Evolutionary conservation across 352 stramenopile genomes (phyloP).

Genomic region (Phytophthora foliorum): DNA sequence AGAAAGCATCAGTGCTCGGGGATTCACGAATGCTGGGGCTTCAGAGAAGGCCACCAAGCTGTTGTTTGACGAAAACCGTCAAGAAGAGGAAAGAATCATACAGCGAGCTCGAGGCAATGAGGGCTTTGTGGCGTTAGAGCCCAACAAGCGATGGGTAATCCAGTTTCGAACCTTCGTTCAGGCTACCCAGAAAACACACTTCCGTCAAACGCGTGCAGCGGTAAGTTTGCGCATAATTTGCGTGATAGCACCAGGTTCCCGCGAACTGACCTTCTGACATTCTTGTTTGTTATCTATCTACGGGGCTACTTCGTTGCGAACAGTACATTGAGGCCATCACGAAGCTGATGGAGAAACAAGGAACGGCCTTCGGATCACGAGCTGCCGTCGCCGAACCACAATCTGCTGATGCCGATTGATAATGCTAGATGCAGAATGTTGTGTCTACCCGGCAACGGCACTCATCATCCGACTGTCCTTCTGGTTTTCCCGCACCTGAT

Average conservation of each 20-base stretch:
- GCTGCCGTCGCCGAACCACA: conserved; percentile 30
- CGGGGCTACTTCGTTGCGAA: background rate
- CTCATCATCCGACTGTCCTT: conserved; percentile 27
- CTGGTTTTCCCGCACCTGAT: conserved; percentile 49
- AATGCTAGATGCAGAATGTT: background rate
- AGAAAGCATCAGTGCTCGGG: conserved; percentile 23
- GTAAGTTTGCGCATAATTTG: conserved; percentile 32
- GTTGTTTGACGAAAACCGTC: conserved; percentile 58
- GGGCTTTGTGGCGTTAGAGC: conserved; percentile 54
- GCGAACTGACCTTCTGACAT: conserved; percentile 12
- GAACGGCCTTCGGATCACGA: conserved; percentile 38
- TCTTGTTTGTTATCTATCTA: conserved; percentile 6
- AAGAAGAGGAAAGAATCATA: conserved; percentile 62
- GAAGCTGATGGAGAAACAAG: conserved; percentile 65
- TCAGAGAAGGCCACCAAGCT: conserved; percentile 34
- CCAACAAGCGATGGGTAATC: conserved; percentile 62
- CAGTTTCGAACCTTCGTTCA: conserved; percentile 70
- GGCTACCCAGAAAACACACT: conserved; percentile 51
- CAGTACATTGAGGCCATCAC: conserved; percentile 82
- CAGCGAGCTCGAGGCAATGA: conserved; percentile 62
- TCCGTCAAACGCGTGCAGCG: conserved; percentile 55
- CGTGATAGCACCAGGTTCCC: background rate
- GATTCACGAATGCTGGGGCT: conserved; percentile 8
- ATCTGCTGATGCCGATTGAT: conserved; percentile 30
- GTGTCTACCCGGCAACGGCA: conserved; percentile 24